Base-by-base conservation (phyloP, 1,284 basidiomycete genomes). In the Athelia sp. region DNA sequence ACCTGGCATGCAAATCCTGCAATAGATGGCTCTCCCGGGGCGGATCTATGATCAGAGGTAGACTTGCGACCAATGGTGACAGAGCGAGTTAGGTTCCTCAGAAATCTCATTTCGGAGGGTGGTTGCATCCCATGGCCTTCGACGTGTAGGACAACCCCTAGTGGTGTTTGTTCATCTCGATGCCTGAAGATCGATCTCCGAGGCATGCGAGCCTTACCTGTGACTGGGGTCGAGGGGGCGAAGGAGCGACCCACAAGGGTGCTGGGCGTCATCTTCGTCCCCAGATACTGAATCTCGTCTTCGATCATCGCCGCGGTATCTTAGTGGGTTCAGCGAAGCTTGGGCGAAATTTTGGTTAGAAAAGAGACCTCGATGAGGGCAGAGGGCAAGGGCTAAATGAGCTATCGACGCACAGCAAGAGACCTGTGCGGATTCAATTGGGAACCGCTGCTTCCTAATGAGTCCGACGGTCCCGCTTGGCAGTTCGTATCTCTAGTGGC, bases 1-100 rank as follows among this genome's bases (percentile, higher is more conserved):
- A 84, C 82, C 11, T 81, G 78, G 57, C 82, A 84, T 47, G 74
- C 68, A 57, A 84, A 84, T 62, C 76, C 70, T 4, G 78, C 79
- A 50, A 60, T 65, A 59, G 62, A 21, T 59, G 58, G 40, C 63
- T 67, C 62, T 32, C 61, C 55, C 42, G 52, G 49, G 54, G 56
- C 57, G 48, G 58, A 52, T 47, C 63, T 62, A 42, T 60, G 52
- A 49, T 71, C 64, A 45, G 67, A 62, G 18, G 59, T 66, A 17
- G 76, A 70, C 36, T 74, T 75, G 45, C 82, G 78, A 19, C 82
- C 82, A 53, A 85, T 76, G 45, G 73, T 68, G n/a, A 84, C 65
- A 34, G 75, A 72, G 23, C 66, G 65, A 19, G 71, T 70, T 34
- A 63, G 63, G 17, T 64, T 47, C 56, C 75, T 74, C 54, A 61